phyloP scores from a whole-genome alignment of 2,329 filamentous ascomycete species.

The Colletotrichum cordylinicola region DNA sequence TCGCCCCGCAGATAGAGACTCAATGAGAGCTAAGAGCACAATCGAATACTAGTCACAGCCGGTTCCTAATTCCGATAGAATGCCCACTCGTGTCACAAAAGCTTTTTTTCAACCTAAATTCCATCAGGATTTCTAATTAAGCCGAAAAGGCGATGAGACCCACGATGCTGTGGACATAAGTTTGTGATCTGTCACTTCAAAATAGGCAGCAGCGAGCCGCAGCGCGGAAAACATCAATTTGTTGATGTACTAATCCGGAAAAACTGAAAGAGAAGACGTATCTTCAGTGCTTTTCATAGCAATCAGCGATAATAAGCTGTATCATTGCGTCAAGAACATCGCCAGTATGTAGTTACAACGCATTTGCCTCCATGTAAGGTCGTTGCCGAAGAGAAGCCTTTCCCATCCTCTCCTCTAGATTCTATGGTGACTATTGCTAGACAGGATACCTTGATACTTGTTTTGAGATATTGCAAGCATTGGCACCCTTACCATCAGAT shows the following conservation, averaged over 20 bases:
- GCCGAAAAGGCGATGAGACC: background rate
- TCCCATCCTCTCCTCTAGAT: background rate
- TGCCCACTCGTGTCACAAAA: background rate
- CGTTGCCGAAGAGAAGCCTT: background rate
- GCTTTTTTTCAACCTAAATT: background rate
- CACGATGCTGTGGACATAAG: background rate
- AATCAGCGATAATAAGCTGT: too few relatives aligned
- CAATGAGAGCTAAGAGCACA: background rate
- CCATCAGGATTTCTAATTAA: background rate
- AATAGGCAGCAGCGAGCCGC: background rate
- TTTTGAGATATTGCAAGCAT: background rate
- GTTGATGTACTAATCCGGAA: background rate
- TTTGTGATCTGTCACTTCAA: background rate
- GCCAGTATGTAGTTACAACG: background rate
- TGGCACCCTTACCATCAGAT: background rate
- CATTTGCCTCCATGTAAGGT: background rate
- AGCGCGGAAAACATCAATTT: background rate
- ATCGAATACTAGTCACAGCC: background rate
- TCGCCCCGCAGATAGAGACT: background rate
- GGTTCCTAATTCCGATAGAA: background rate
- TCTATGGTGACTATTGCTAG: background rate
- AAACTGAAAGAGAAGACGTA: background rate
- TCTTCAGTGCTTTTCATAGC: too few relatives aligned
- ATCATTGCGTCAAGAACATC: too few relatives aligned
- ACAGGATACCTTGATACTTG: background rate